Percentiles rank a stretch among this genome's conserved stretches.
Conservation (phyloP, 2,329 filamentous ascomycete genomes). For the Chalara sp. region DNA sequence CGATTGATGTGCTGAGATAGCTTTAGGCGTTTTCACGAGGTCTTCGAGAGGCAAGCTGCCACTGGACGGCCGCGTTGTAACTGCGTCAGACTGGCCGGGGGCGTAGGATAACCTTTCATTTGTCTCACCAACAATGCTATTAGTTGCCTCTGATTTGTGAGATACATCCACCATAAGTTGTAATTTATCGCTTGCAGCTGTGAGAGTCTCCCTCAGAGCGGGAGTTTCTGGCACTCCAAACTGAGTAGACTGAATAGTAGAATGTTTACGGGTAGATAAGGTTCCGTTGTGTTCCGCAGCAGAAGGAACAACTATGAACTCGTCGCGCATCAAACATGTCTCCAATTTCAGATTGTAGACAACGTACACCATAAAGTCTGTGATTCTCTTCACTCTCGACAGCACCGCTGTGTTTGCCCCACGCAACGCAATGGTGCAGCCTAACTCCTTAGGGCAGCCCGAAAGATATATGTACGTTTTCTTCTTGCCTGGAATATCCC, state of each 20-base stretch:
- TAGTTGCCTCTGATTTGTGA: background rate
- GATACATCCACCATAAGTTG: slow-evolving; percentile 14
- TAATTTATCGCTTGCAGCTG: slow-evolving; percentile 20
- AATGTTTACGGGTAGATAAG: slow-evolving; percentile 30
- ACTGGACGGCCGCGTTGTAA: slow-evolving; percentile 3
- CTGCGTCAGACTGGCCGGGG: slow-evolving; percentile 7
- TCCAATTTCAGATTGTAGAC: slow-evolving; percentile 97
- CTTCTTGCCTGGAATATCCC: slow-evolving; percentile 63
- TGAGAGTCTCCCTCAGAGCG: slow-evolving; percentile 11
- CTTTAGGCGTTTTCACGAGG: slow-evolving; percentile 12
- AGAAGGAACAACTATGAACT: slow-evolving; percentile 76
- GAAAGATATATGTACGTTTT: slow-evolving; percentile 96
- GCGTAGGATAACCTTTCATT: background rate
- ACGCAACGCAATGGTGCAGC: slow-evolving; percentile 88
- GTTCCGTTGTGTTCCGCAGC: slow-evolving; percentile 42
- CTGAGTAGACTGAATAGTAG: slow-evolving; percentile 7
- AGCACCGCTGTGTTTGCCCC: slow-evolving; percentile 69
- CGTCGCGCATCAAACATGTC: slow-evolving; percentile 88
- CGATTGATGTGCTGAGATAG: slow-evolving; percentile 29
- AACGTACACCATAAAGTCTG: slow-evolving; percentile 98
- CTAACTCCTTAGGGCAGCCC: slow-evolving; percentile 80
- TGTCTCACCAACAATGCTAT: background rate
- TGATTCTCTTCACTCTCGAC: slow-evolving; percentile 80
- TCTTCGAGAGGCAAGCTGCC: slow-evolving; percentile 1
- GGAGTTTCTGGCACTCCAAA: slow-evolving; percentile 2